Evolutionary conservation across 805 yeast genomes (phyloP).

Genomic region (Cyberlindnera sargentensis): DNA sequence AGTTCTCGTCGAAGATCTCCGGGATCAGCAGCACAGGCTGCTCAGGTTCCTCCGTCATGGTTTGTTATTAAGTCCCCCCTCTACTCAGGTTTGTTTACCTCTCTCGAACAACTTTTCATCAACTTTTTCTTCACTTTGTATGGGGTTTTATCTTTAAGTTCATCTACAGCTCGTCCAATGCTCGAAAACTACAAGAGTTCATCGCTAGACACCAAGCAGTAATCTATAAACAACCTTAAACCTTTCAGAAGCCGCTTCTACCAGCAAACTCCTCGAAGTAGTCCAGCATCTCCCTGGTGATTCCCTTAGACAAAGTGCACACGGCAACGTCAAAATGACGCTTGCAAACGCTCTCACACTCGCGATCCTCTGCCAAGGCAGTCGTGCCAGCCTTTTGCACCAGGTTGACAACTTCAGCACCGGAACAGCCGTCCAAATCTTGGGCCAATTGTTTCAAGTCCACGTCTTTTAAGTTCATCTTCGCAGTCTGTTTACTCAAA

Average conservation of each 20-base stretch:
- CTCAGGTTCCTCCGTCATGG: constrained; percentile 16
- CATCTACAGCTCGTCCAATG: too few relatives aligned
- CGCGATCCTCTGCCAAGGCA: constrained; percentile 78
- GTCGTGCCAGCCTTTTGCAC: constrained; percentile 95
- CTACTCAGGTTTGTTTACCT: constrained; percentile 1
- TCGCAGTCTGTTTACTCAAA: constrained; percentile 56
- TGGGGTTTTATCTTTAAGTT: too few relatives aligned
- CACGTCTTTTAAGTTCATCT: constrained; percentile 51
- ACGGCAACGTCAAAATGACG: constrained; percentile 72
- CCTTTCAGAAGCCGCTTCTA: constrained; percentile 28
- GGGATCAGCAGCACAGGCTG: constrained; percentile 19
- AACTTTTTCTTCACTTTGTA: too few relatives aligned
- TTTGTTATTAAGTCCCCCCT: not conserved
- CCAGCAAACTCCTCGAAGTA: constrained; percentile 52
- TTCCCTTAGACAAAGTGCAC: constrained; percentile 62
- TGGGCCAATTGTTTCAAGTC: constrained; percentile 48
- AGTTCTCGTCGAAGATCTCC: constrained; percentile 15
- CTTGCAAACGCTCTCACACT: constrained; percentile 45
- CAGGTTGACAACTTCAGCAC: constrained; percentile 87
- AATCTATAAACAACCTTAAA: too few relatives aligned
- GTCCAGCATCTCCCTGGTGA: constrained; percentile 76
- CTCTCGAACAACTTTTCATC: constrained; percentile 5
- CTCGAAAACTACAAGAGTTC: too few relatives aligned
- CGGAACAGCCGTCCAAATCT: constrained; percentile 85
- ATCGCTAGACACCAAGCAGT: too few relatives aligned